These are phyloP conservation scores for Hibiscus mutabilis DNA, from an alignment of 345 rosid species.

Conservation along the genomic window DNA sequence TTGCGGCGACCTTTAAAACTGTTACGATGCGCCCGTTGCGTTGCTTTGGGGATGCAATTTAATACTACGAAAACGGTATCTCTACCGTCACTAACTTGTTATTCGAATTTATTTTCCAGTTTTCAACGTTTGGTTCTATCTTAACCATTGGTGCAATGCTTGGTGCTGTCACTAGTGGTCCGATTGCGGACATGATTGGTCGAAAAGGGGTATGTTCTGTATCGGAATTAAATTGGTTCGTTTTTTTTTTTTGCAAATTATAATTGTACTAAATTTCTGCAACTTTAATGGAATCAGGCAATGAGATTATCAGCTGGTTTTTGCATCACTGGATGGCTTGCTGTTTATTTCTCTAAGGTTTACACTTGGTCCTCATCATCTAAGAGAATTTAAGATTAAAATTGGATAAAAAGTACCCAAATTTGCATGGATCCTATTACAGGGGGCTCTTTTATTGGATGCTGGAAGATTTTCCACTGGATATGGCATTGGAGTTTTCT, in stretches of 20 bases:
- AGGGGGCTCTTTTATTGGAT: conserved; percentile 64
- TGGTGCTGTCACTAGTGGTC: conserved; percentile 83
- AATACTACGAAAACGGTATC: too few relatives aligned
- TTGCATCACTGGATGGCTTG: conserved; percentile 82
- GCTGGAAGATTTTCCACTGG: conserved; percentile 84
- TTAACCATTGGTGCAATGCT: conserved; percentile 91
- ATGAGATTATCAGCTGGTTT: conserved; percentile 77
- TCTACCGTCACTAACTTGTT: neutral
- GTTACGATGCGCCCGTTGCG: too few relatives aligned
- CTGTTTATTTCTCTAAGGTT: conserved; percentile 62
- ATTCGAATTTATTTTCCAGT: conserved; percentile 28
- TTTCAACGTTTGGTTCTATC: conserved; percentile 93
- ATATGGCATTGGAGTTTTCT: conserved; percentile 83
- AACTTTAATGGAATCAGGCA: conserved; percentile 49
- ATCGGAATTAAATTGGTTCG: neutral
- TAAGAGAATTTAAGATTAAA: neutral
- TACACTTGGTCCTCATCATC: neutral
- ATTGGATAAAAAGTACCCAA: neutral
- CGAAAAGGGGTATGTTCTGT: conserved; percentile 66
- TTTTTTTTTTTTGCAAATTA: neutral
- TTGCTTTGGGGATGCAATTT: too few relatives aligned
- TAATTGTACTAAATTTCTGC: neutral
- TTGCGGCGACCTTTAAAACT: too few relatives aligned
- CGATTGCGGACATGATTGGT: conserved; percentile 64
- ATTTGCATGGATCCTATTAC: conserved; percentile 20